These are phyloP conservation scores for Laguncularia racemosa DNA, from an alignment of 345 rosid species.

Conservation along the genomic window DNA sequence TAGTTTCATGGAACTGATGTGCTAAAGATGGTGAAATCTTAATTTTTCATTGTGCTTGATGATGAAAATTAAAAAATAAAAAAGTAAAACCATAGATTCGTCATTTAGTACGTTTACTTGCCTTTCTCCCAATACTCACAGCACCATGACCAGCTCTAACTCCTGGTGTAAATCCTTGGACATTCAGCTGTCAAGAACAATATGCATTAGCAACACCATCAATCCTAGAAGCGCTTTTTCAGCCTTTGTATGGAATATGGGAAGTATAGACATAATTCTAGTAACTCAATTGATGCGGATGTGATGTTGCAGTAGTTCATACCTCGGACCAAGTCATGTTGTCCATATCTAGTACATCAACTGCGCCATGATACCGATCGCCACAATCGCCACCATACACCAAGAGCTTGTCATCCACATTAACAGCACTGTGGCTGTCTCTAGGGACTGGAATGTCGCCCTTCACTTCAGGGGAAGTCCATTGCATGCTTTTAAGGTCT, in stretches of 20 bases:
- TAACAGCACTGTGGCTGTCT: constrained; percentile 62
- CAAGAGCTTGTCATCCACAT: constrained; percentile 36
- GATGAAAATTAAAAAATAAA: too few species aligned
- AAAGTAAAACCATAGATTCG: too few species aligned
- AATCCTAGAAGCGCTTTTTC: too few species aligned
- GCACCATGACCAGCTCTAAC: constrained; percentile 73
- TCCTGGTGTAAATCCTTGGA: constrained; percentile 50
- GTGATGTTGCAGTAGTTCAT: neutral
- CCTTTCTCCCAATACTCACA: constrained; percentile 51
- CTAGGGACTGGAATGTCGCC: constrained; percentile 65
- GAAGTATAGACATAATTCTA: too few species aligned
- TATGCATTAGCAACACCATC: neutral
- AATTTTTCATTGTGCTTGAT: too few species aligned
- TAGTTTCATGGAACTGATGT: too few species aligned
- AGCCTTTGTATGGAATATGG: too few species aligned
- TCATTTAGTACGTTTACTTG: constrained; percentile 4
- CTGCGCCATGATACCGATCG: constrained; percentile 54
- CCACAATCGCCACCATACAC: constrained; percentile 76
- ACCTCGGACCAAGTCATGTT: constrained; percentile 63
- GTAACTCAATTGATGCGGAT: too few species aligned
- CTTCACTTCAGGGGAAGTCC: constrained; percentile 47
- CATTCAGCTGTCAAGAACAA: constrained; percentile 28
- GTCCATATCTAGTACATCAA: constrained; percentile 42
- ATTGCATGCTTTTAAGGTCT: constrained; percentile 52
- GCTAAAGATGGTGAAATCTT: too few species aligned